Evolutionary conservation across 2,329 filamentous ascomycete genomes (phyloP).

Genomic region (Ramularia endophylla): DNA sequence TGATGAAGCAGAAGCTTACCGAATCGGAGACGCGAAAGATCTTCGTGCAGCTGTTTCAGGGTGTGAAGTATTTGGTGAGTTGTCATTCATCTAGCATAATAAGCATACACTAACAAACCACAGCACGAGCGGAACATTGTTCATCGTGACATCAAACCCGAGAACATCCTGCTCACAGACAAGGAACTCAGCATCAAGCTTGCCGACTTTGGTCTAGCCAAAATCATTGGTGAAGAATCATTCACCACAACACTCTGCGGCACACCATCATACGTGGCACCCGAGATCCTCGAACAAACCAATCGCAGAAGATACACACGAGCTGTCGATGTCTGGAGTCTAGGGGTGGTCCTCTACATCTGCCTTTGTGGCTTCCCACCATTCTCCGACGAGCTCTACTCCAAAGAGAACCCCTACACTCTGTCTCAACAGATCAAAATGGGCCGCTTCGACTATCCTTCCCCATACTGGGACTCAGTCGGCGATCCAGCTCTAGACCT

Average conservation of each 20-base stretch:
- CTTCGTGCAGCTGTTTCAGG: conserved; percentile 87
- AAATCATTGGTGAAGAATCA: conserved; percentile 97
- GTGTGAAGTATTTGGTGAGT: conserved; percentile 87
- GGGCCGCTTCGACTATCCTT: conserved; percentile 89
- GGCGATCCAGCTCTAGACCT: conserved; percentile 84
- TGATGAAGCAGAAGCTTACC: conserved; percentile 79
- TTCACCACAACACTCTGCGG: conserved; percentile 95
- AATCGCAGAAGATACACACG: conserved; percentile 84
- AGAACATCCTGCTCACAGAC: conserved; percentile 88
- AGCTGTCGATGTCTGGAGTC: conserved; percentile 92
- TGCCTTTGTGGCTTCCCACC: conserved; percentile 95
- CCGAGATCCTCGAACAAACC: conserved; percentile 82
- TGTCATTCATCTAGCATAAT: conserved; percentile 16
- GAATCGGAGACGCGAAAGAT: conserved; percentile 81
- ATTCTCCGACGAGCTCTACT: conserved; percentile 87
- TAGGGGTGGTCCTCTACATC: conserved; percentile 97
- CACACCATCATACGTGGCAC: conserved; percentile 86
- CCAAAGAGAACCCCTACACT: conserved; percentile 71
- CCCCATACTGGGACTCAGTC: conserved; percentile 89
- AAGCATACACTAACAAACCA: conserved; percentile 8
- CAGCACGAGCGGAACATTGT: conserved; percentile 97
- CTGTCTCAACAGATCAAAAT: conserved; percentile 84
- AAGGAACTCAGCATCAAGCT: conserved; percentile 82
- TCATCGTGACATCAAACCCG: conserved; percentile 95
- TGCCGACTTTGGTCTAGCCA: conserved; percentile 93